Conservation (phyloP, 305 asterid species). For the Rubia peregrina region DNA sequence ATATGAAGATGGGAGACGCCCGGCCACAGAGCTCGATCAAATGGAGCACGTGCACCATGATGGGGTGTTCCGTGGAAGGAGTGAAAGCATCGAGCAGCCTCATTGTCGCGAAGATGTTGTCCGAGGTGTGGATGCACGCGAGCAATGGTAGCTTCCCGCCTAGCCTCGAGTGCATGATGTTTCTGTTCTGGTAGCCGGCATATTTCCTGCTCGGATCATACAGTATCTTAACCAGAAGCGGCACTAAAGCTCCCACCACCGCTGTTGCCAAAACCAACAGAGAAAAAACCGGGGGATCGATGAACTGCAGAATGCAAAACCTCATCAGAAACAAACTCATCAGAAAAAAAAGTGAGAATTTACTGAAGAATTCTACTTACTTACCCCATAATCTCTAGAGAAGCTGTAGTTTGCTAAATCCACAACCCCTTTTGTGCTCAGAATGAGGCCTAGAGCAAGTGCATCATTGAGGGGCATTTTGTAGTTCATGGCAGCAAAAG, state of each 20-base stretch:
- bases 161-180: conserved; percentile 18
- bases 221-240: conserved; percentile 11
- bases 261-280: conserved; percentile 16
- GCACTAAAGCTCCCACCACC: neutral
- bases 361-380: neutral
- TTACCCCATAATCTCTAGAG: conserved; percentile 19
- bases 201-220: conserved; percentile 24
- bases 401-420: conserved; percentile 20
- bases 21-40: conserved; percentile 28
- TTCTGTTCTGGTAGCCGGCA: conserved; percentile 29
- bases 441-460: conserved; percentile 22
- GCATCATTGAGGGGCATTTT: conserved; percentile 27
- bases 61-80: conserved; percentile 23
- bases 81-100: conserved; percentile 22
- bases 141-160: conserved; percentile 20
- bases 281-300: conserved; percentile 13
- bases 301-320: conserved; percentile 8
- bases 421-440: conserved; percentile 26
- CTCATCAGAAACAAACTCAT: neutral
- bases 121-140: conserved; percentile 19
- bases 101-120: conserved; percentile 16
- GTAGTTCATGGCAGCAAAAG: conserved; percentile 17
- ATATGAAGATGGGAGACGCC: conserved; percentile 24
- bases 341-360: neutral
- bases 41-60: conserved; percentile 19